Evolutionary conservation across 306 rosid species (phyloP), one percentile per base, ranked within the genome.

Genomic region (Parietaria judaica): DNA sequence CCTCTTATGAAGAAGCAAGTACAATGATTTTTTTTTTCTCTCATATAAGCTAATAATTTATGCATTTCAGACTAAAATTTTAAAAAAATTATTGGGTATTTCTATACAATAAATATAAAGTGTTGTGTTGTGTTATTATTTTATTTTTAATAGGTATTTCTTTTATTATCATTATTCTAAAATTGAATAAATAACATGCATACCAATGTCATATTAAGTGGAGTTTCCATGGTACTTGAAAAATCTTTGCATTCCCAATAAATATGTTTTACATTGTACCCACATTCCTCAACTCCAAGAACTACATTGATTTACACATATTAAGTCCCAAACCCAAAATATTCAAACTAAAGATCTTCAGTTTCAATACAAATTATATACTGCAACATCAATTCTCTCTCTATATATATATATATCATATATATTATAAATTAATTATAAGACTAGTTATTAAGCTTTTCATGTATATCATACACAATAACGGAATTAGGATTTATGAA

Each of bases 211-310:
- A 64, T 14, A 51, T 37, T 41, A 53, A 64, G 58, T 37, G 38
- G 51, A 11, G 31, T 37, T 60, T 60, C 6, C 47, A 47, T 17
- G 9, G 56, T 14, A 39, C 47, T 50, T 49, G 37, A 44, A 60
- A 39, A 7, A 49, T 7, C 36, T 36, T 64, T 64, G 68, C 68
- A 52, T 64, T 64, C 68, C 68, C 68, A 53, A 64, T 49, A 58
- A 52, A 12, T 64, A 16, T 52, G 66, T 17, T 49, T n/a, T 4
- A 12, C 55, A 34, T 17, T 63, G 66, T 23, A 57, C 16, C 56
- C 56, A 14, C 14, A 8, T 64, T 64, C 59, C 45, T 39, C 68
- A 64, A 64, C 68, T 51, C 59, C 68, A 41, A 37, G 59, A 62
- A 51, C 45, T 36, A 15, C 50, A 64, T 64, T 23, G 50, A 64